Base-by-base conservation (phyloP, 2,329 filamentous ascomycete species). In the Xylariomycetidae sp. region DNA sequence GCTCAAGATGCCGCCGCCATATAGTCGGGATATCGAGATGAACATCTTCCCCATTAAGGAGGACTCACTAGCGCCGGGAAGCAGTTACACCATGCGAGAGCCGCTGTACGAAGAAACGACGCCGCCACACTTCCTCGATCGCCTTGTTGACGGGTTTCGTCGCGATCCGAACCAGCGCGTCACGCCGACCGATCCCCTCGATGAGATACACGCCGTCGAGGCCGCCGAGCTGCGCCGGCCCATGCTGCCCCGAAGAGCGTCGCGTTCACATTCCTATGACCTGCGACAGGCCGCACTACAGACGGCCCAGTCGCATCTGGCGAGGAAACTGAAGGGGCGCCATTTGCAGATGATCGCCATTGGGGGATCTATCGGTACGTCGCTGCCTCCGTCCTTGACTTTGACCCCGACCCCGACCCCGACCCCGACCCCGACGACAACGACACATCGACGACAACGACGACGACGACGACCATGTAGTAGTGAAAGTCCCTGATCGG, bases 291-390 rank as follows among this genome's bases (percentile, higher is more conserved):
- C 75, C 30, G 73, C 86, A 53, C 63, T 87, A 45, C 82, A 88
- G 53, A 89, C 87, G 2, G 84, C 86, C 4, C 73, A 81, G 44
- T 82, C 85, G 28, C 79, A 83, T 6, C 70, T 97, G 31, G 78
- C 84, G 31, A 73, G 88, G 51, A 82, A 80, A 57, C 64, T 94
- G 47, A 92, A 94, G 63, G 80, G 81, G 14, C 74, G 88, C 30
- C 90, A 97, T 67, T 57, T 96, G 56, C 89, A 96, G 66, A 96
- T 96, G 90, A 96, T 96, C 69, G 90, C 90, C 11, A 94, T 96
- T 47, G 88, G 88, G 49, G 89, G 89, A 27, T 90, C 85, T 9
- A 95, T 95, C 51, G 85, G 85, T 77, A 65, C 25, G 59, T n/a
- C n/a, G n/a, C n/a, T n/a, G n/a, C n/a, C n/a, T n/a, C n/a, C n/a